A percentile compares a stretch with the other conserved stretches of the same genome.
Evolutionary conservation across 148 eudicot species (phyloP).

Genomic region (Rheum nobile): DNA sequence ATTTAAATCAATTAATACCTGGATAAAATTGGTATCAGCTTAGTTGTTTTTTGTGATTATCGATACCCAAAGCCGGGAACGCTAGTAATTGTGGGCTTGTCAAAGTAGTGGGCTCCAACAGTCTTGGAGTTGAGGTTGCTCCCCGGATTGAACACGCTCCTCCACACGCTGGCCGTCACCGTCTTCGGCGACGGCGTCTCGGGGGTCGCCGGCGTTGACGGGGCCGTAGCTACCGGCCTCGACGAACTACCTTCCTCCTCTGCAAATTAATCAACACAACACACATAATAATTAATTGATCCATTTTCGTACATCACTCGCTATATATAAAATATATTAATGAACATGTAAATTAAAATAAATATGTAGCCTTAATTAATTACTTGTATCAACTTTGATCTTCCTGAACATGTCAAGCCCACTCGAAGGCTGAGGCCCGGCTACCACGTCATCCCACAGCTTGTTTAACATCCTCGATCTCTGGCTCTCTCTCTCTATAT

Average conservation of each 20-base stretch:
- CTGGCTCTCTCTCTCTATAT: not conserved
- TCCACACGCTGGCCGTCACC: conserved; percentile 70
- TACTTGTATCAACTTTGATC: conserved; percentile 18
- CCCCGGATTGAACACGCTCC: conserved; percentile 87
- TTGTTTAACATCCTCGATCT: not conserved
- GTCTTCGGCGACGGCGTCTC: conserved; percentile 40
- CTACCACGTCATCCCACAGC: conserved; percentile 14
- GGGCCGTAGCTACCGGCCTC: conserved; percentile 27
- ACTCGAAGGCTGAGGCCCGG: conserved; percentile 9
- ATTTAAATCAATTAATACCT: too few species aligned
- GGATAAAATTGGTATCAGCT: too few species aligned
- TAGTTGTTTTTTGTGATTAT: too few species aligned
- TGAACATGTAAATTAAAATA: too few species aligned
- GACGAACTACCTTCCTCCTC: conserved; percentile 21
- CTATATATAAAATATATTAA: too few species aligned
- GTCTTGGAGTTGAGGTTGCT: conserved; percentile 58
- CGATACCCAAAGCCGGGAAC: too few species aligned
- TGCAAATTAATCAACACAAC: too few species aligned
- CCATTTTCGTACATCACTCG: too few species aligned
- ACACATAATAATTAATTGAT: too few species aligned
- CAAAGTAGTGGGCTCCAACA: conserved; percentile 51
- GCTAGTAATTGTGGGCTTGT: too few species aligned
- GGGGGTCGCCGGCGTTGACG: conserved; percentile 19
- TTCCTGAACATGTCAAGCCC: conserved; percentile 13
- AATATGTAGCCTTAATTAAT: too few species aligned